These are phyloP conservation scores for Lotus japonicus DNA, from an alignment of 306 rosid genomes.

Conservation along the genomic window DNA sequence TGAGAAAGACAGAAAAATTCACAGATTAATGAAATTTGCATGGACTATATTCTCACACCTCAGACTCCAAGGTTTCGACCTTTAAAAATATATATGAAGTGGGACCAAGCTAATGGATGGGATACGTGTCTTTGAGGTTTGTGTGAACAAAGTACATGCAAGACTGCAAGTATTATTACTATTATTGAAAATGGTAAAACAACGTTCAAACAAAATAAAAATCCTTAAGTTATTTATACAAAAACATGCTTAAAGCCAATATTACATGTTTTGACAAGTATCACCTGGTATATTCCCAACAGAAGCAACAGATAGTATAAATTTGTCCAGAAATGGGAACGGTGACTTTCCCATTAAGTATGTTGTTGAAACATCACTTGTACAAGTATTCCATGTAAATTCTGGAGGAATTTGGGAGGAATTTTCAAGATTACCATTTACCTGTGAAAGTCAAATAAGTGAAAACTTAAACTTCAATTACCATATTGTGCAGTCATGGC, in stretches of 20 bases:
- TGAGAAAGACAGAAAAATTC: not conserved
- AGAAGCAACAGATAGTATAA: slow-evolving; percentile 61
- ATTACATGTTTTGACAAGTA: not conserved
- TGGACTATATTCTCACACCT: not conserved
- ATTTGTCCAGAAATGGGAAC: slow-evolving; percentile 65
- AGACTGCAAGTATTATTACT: not conserved
- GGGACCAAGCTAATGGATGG: not conserved
- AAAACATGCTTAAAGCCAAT: not conserved
- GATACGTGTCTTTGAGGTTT: not conserved
- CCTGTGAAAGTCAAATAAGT: slow-evolving; percentile 39
- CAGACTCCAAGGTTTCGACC: not conserved
- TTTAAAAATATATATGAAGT: not conserved
- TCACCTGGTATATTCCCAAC: slow-evolving; percentile 71
- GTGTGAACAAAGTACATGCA: not conserved
- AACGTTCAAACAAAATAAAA: not conserved
- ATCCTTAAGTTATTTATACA: not conserved
- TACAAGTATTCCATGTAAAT: slow-evolving; percentile 28
- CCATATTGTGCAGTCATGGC: not conserved
- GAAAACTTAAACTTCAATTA: not conserved
- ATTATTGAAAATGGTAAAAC: not conserved
- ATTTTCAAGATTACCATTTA: slow-evolving; percentile 35
- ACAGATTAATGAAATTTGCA: not conserved
- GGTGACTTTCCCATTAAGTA: slow-evolving; percentile 78
- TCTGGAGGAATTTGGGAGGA: slow-evolving; percentile 28
- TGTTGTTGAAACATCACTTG: slow-evolving; percentile 48